These are phyloP conservation scores for Scortechinia acanthostroma DNA, from an alignment of 2,329 filamentous ascomycete species.

Conservation along the genomic window DNA sequence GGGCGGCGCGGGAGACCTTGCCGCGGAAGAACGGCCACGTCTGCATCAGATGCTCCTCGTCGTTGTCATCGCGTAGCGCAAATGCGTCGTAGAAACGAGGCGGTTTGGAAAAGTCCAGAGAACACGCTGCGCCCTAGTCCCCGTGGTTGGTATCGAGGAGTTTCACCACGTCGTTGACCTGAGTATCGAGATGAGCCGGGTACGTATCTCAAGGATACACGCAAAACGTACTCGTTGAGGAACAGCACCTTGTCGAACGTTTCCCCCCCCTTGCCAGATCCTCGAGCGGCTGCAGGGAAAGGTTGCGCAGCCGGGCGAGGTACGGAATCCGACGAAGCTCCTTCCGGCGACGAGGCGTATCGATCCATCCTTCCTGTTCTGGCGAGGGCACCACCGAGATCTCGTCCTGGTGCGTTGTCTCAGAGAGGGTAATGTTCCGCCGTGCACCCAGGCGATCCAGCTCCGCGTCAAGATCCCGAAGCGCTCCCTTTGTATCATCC, in stretches of 20 bases:
- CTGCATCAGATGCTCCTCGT: slow-evolving; percentile 39
- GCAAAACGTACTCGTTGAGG: slow-evolving; percentile 57
- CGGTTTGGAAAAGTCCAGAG: slow-evolving; percentile 47
- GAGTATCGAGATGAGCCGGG: slow-evolving; percentile 1
- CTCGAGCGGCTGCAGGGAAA: slow-evolving; percentile 49
- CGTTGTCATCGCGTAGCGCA: slow-evolving; percentile 44
- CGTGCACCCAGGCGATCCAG: slow-evolving; percentile 42
- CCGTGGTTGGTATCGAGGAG: slow-evolving; percentile 49
- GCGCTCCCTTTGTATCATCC: slow-evolving; percentile 58
- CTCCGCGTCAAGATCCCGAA: slow-evolving; percentile 45
- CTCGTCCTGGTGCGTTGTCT: slow-evolving; percentile 49
- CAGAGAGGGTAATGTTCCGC: slow-evolving; percentile 46
- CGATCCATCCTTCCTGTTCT: slow-evolving; percentile 53
- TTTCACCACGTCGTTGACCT: slow-evolving; percentile 45
- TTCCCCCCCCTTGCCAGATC: slow-evolving; percentile 38
- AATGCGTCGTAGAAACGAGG: slow-evolving; percentile 56
- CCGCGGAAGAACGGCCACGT: slow-evolving; percentile 54
- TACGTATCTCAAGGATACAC: slow-evolving; percentile 27
- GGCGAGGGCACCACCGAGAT: slow-evolving; percentile 30
- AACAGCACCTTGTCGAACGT: slow-evolving; percentile 51
- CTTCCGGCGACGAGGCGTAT: slow-evolving; percentile 39
- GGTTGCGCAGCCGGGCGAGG: slow-evolving; percentile 56
- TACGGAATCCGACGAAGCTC: slow-evolving; percentile 65
- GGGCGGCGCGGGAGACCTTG: slow-evolving; percentile 36
- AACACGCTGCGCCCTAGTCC: slow-evolving; percentile 53